Evolutionary conservation across 2,329 filamentous ascomycete genomes (phyloP).

Genomic region (Colletotrichum limetticola): DNA sequence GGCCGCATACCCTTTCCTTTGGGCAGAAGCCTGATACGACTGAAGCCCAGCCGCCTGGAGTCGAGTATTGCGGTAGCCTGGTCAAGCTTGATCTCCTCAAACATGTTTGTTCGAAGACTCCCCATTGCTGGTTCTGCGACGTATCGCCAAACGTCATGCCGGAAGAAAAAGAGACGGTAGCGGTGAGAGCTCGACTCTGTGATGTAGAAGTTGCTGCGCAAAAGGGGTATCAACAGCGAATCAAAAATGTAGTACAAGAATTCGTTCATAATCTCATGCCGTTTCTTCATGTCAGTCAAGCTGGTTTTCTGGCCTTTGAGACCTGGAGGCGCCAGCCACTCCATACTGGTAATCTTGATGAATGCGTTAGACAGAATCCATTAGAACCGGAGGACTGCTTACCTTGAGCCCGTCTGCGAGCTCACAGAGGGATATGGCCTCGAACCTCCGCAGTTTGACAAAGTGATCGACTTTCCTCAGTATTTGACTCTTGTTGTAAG

Average conservation of each 20-base stretch:
- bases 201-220: conserved; percentile 91
- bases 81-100: conserved; percentile 76
- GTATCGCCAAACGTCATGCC: conserved; percentile 89
- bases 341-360: conserved; percentile 70
- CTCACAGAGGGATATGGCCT: conserved; percentile 83
- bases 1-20: conserved; percentile 82
- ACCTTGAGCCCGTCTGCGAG: conserved; percentile 82
- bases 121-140: conserved; percentile 79
- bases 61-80: conserved; percentile 68
- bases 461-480: conserved; percentile 81
- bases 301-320: conserved; percentile 67
- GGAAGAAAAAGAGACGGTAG: conserved; percentile 90
- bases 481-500: conserved; percentile 70
- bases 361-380: neutral
- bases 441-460: conserved; percentile 80
- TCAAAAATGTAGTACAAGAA: conserved; percentile 95
- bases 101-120: conserved; percentile 76
- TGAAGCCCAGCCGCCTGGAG: conserved; percentile 76
- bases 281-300: conserved; percentile 78
- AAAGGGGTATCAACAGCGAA: conserved; percentile 86
- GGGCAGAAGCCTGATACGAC: conserved; percentile 83
- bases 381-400: conserved; percentile 32
- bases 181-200: conserved; percentile 88
- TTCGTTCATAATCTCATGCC: conserved; percentile 82
- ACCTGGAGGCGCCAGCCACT: conserved; percentile 76